Evolutionary conservation across 345 rosid genomes (phyloP).

Genomic region (Ailanthus altissimus): DNA sequence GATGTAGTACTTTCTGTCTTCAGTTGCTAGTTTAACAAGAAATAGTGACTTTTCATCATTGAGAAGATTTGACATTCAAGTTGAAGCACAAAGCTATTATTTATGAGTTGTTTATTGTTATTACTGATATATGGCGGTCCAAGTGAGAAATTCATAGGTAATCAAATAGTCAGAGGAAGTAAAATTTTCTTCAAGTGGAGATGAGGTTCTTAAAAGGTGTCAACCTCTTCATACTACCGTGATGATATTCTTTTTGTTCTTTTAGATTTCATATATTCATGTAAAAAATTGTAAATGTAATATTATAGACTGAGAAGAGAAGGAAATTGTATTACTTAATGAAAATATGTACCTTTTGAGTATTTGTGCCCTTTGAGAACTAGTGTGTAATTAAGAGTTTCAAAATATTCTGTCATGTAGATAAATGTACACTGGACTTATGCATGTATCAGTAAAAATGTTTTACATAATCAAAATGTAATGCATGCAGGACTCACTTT

Average conservation of each 20-base stretch:
- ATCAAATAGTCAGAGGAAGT: background rate
- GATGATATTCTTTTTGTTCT: background rate
- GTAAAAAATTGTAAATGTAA: background rate
- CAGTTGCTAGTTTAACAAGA: background rate
- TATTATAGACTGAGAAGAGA: background rate
- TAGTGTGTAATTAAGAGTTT: background rate
- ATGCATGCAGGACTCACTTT: background rate
- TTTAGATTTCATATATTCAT: background rate
- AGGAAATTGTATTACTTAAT: background rate
- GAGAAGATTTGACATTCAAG: background rate
- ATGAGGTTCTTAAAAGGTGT: background rate
- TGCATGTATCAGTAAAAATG: background rate
- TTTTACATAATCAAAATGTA: background rate
- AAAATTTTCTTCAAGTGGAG: background rate
- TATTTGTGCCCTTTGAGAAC: background rate
- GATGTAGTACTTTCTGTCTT: background rate
- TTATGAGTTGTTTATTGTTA: background rate
- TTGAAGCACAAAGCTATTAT: background rate
- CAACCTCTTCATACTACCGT: background rate
- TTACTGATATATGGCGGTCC: background rate
- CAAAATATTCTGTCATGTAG: background rate
- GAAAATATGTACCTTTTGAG: no score
- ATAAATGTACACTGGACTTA: background rate
- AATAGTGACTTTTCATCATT: background rate
- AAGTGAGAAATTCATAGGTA: background rate